Evolutionary conservation across 2,329 filamentous ascomycete genomes (phyloP).

Genomic region (Orbilia oligospora): DNA sequence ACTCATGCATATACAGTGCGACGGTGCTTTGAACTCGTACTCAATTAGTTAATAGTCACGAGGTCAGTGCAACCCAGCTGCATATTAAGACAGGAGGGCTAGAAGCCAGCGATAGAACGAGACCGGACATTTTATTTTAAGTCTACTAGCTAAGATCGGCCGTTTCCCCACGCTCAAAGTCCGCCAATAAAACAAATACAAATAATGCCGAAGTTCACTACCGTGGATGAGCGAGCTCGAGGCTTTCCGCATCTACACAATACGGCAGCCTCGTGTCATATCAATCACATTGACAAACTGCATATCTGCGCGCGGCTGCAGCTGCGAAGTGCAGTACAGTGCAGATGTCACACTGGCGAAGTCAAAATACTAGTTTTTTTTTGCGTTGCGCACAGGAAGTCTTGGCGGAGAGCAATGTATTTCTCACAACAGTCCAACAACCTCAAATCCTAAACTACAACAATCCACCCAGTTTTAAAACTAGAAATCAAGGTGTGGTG

Average conservation of each 20-base stretch:
- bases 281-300: not conserved
- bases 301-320: not conserved
- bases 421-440: slow-evolving; percentile 18
- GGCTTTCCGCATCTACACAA: not conserved
- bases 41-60: no score
- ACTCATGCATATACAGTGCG: no score
- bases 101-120: no score
- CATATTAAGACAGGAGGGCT: no score
- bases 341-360: not conserved
- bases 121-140: no score
- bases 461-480: slow-evolving; percentile 33
- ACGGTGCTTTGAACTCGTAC: no score
- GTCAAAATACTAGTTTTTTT: not conserved
- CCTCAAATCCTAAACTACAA: slow-evolving; percentile 44
- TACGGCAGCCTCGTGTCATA: not conserved
- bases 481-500: slow-evolving; percentile 29
- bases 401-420: slow-evolving; percentile 38
- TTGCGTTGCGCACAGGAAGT: slow-evolving; percentile 31
- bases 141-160: no score
- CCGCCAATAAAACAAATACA: not conserved
- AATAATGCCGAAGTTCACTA: not conserved
- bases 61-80: no score
- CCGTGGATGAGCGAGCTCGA: not conserved
- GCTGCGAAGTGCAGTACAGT: not conserved
- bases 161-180: no score